Conservation (phyloP, 1,284 basidiomycete genomes). For the Ganoderma boninense region DNA sequence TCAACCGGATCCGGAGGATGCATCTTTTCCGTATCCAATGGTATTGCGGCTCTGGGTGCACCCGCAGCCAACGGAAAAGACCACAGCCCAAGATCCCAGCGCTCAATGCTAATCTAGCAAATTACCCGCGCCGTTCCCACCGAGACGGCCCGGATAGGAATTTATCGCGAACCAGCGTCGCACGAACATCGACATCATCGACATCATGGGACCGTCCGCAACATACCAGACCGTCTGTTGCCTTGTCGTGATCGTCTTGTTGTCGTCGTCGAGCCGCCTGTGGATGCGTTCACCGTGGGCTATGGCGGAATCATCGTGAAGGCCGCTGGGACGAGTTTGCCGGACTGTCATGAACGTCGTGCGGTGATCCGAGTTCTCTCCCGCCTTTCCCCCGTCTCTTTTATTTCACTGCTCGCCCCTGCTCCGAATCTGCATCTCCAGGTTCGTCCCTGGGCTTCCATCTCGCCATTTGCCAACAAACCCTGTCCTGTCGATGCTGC, state of each 20-base stretch:
- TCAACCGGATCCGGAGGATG: slow-evolving; percentile 3
- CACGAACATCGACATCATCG: slow-evolving; percentile 3
- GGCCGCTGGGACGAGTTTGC: not conserved
- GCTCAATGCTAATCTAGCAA: slow-evolving; percentile 18
- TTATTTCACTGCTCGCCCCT: not conserved
- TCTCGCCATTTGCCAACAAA: not conserved
- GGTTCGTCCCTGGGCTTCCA: not conserved
- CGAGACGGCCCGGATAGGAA: not conserved
- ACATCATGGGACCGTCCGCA: not conserved
- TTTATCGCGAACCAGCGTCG: slow-evolving; percentile 1
- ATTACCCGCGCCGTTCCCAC: slow-evolving; percentile 3
- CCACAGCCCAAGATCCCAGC: slow-evolving; percentile 10
- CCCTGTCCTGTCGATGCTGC: not conserved
- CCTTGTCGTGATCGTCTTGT: not conserved
- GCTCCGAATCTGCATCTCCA: not conserved
- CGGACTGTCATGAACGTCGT: not conserved
- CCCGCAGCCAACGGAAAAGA: not conserved
- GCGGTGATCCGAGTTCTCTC: not conserved
- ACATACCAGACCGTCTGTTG: not conserved
- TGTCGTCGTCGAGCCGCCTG: not conserved
- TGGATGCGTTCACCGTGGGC: not conserved
- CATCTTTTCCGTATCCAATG: not conserved
- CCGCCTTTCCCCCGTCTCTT: not conserved
- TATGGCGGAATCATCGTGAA: not conserved
- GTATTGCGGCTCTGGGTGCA: not conserved